Base-by-base conservation (phyloP, 2,329 filamentous ascomycete genomes). In the Lecanicillium sp. region DNA sequence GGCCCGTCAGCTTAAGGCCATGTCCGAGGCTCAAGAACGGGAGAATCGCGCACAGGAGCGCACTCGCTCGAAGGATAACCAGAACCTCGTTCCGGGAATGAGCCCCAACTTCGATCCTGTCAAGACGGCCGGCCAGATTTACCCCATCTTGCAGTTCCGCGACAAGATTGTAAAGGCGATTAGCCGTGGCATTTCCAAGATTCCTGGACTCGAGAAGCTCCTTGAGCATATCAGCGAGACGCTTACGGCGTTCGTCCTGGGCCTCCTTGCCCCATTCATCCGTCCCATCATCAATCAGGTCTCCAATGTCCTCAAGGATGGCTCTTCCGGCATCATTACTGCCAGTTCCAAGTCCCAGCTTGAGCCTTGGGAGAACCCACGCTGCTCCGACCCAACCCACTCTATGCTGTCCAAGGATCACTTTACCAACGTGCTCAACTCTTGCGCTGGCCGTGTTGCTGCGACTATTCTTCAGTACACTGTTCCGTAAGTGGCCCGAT, bases 151-250 rank as follows among this genome's bases (percentile, higher is more conserved):
- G 0, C 76, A 86, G 44, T 98, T 97, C 69, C 78, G 90, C 43
- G 92, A 98, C 67, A 92, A 84, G 54, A 88, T 98, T 39, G 89
- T 96, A 36, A 87, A 87, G 49, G 77, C 81, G 29, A 88, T 98
- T 59, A 87, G 80, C 54, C 76, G 79, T 29, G 83, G 88, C 37
- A 87, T 97, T 48, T 80, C 88, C 51, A 96, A 94, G 66, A 84
- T 98, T 29, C 92, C 92, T 0, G 90, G 90, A 1, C 71, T 98
- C 4, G 87, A 95, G 62, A 73, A 81, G 44, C 69, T 96, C n/a
- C 79, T 97, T 17, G 90, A 97, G 47, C 90, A 87, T 51, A 94
- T 98, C 52, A 87, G 84, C 40, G 92, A 98, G 65, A 90, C 85
- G 2, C 70, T 98, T 29, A 95, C 90, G 0, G 73, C 95, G 6